Percentiles rank a stretch among this genome's conserved stretches.
Evolutionary conservation across 805 yeast species (phyloP).

Genomic region (Pichia deserticola): DNA sequence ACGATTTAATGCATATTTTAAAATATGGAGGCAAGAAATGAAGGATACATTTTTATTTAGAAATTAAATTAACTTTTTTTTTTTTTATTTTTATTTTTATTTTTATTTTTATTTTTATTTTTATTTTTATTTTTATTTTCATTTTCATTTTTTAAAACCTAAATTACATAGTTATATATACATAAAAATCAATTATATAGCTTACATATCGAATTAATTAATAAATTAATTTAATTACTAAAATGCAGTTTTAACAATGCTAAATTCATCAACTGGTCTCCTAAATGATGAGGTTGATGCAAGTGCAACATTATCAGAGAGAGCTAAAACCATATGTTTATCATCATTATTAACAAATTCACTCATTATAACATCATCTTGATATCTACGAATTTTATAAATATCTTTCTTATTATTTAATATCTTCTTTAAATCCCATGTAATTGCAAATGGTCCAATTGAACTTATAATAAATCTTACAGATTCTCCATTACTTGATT

Average conservation of each 20-base stretch:
- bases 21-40: constrained; percentile 55
- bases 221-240: constrained; percentile 11
- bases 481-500: constrained; percentile 49
- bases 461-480: constrained; percentile 64
- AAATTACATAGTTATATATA: background rate
- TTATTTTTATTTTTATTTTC: too few species aligned
- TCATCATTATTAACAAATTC: constrained; percentile 72
- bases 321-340: constrained; percentile 62
- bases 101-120: too few species aligned
- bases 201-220: too few species aligned
- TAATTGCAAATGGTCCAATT: constrained; percentile 73
- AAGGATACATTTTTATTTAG: constrained; percentile 45
- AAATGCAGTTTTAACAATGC: constrained; percentile 20
- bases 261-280: constrained; percentile 35
- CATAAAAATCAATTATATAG: background rate
- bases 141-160: too few species aligned
- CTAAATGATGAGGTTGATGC: constrained; percentile 53
- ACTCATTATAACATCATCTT: constrained; percentile 60
- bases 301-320: constrained; percentile 71
- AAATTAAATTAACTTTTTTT: constrained; percentile 9
- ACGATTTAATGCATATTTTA: constrained; percentile 51
- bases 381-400: constrained; percentile 58
- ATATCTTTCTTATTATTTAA: constrained; percentile 44
- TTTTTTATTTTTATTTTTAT: too few species aligned
- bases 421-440: constrained; percentile 67